These are phyloP conservation scores for Pseudozyma sp. DNA, from an alignment of 1,284 basidiomycete genomes.

Conservation along the genomic window DNA sequence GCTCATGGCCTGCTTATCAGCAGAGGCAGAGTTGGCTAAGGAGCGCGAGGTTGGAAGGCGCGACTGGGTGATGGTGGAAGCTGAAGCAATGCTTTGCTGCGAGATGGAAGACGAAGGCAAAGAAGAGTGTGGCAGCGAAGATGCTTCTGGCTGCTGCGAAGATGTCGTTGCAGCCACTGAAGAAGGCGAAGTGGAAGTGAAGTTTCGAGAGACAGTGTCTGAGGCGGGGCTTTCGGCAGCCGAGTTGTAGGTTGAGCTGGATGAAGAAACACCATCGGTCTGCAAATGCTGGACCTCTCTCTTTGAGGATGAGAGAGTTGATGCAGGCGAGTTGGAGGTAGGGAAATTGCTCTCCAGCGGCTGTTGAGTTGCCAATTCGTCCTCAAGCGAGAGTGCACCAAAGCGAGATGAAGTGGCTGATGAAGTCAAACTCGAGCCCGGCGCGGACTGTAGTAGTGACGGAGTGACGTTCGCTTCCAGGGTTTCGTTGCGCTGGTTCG, in stretches of 20 bases:
- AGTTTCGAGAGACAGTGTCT: background rate
- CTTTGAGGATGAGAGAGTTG: slow-evolving; percentile 7
- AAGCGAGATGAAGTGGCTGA: slow-evolving; percentile 28
- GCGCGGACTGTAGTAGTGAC: background rate
- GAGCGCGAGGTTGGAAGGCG: slow-evolving; percentile 27
- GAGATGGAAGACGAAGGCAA: slow-evolving; percentile 22
- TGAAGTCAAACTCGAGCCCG: slow-evolving; percentile 10
- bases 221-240: slow-evolving; percentile 29
- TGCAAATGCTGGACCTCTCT: slow-evolving; percentile 5
- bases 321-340: slow-evolving; percentile 11
- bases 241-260: slow-evolving; percentile 23
- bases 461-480: background rate
- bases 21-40: slow-evolving; percentile 10
- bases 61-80: slow-evolving; percentile 36
- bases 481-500: background rate
- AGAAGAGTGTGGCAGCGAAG: background rate
- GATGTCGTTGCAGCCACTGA: background rate
- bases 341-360: background rate
- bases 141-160: background rate
- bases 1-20: slow-evolving; percentile 36
- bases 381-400: slow-evolving; percentile 26
- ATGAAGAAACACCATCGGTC: slow-evolving; percentile 20
- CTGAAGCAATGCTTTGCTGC: slow-evolving; percentile 41
- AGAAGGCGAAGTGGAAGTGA: background rate
- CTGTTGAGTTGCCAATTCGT: slow-evolving; percentile 7